These are phyloP conservation scores for Beauveria scarabaeidicola DNA, from an alignment of 2,329 filamentous ascomycete genomes.

Conservation along the genomic window DNA sequence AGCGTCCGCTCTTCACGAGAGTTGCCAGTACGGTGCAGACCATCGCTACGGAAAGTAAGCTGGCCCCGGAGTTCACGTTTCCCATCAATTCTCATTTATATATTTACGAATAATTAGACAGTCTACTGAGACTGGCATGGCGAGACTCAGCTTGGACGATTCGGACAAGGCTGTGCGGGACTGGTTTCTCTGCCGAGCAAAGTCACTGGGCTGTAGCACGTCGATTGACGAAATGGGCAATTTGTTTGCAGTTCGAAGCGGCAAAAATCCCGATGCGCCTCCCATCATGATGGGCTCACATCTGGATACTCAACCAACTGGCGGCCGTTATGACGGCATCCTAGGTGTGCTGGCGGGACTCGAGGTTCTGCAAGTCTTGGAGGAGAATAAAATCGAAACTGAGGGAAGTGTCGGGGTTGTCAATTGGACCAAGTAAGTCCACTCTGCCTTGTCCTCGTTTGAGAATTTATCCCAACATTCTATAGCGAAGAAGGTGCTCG, in stretches of 20 bases:
- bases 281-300: constrained; percentile 62
- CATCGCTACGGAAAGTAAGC: constrained; percentile 24
- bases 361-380: constrained; percentile 61
- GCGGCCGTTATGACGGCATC: constrained; percentile 70
- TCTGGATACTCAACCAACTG: constrained; percentile 54
- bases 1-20: constrained; percentile 23
- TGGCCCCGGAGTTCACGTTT: no score
- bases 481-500: constrained; percentile 68
- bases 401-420: constrained; percentile 64
- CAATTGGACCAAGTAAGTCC: constrained; percentile 62
- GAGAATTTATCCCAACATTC: background rate
- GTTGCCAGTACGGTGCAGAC: constrained; percentile 24
- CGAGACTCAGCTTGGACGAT: constrained; percentile 65
- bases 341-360: constrained; percentile 65
- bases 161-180: constrained; percentile 64
- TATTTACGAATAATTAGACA: background rate
- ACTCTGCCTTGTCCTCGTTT: no score
- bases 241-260: constrained; percentile 60
- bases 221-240: constrained; percentile 74
- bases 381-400: constrained; percentile 57
- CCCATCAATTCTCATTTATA: constrained; percentile 1
- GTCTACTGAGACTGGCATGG: constrained; percentile 62
- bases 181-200: constrained; percentile 64
- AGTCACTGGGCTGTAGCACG: constrained; percentile 56
- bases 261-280: constrained; percentile 43